phyloP scores from a whole-genome alignment of 2,329 filamentous ascomycete genomes.

The Gaeumannomyces tritici region DNA sequence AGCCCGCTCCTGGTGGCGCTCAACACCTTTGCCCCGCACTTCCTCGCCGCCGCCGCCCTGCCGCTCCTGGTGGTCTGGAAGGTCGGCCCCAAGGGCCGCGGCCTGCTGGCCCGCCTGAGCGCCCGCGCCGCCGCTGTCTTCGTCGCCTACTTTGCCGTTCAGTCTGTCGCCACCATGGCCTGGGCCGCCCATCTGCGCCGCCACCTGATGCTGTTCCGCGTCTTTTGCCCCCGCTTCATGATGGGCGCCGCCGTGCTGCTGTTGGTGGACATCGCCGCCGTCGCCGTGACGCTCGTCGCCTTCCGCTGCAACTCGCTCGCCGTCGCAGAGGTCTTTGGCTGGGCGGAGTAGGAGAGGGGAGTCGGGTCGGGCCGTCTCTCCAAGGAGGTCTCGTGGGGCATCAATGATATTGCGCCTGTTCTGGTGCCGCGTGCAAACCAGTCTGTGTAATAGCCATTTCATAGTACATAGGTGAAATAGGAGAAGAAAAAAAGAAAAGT shows the following conservation, averaged over 20 bases:
- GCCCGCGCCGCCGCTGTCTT: constrained; percentile 61
- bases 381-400: too few species aligned
- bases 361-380: too few species aligned
- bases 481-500: too few species aligned
- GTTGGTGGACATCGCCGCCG: constrained; percentile 65
- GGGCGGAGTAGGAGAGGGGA: too few species aligned
- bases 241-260: constrained; percentile 62
- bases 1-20: constrained; percentile 69
- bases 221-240: constrained; percentile 90
- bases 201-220: constrained; percentile 93
- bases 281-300: constrained; percentile 63
- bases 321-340: constrained; percentile 83
- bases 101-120: constrained; percentile 59
- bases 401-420: too few species aligned
- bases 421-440: too few species aligned
- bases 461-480: too few species aligned
- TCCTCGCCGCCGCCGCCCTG: constrained; percentile 69
- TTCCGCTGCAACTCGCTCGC: constrained; percentile 68
- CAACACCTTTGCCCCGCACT: constrained; percentile 85
- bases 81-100: constrained; percentile 62
- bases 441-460: too few species aligned
- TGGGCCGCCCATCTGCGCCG: constrained; percentile 83
- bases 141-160: constrained; percentile 70
- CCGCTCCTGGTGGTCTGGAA: constrained; percentile 87
- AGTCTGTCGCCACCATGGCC: constrained; percentile 77